Conservation (phyloP, 208 protist genomes). For the Leishmania tropica region DNA sequence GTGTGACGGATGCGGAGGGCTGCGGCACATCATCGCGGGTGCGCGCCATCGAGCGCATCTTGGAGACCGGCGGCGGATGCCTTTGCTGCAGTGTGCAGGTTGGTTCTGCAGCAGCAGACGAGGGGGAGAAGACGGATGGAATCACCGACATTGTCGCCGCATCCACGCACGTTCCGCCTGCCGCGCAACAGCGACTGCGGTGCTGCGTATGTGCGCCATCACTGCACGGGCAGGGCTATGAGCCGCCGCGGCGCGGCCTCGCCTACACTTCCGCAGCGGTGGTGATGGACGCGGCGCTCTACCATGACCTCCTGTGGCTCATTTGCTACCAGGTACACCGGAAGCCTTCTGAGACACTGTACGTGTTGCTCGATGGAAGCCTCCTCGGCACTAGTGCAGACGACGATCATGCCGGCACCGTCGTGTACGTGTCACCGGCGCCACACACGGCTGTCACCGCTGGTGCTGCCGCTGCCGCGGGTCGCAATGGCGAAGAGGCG, state of each 20-base stretch:
- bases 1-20: background rate
- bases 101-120: background rate
- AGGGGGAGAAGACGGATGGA: background rate
- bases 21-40: background rate
- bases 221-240: background rate
- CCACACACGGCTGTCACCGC: background rate
- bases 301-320: conserved; percentile 16
- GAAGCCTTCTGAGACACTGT: background rate
- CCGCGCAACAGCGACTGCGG: background rate
- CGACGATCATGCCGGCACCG: background rate
- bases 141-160: background rate
- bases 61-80: conserved; percentile 10
- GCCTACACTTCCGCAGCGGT: background rate
- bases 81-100: conserved; percentile 1
- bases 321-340: conserved; percentile 6
- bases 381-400: background rate
- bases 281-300: conserved; percentile 15
- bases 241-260: background rate
- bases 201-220: background rate
- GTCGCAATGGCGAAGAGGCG: background rate
- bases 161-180: background rate
- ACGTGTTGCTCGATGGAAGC: conserved; percentile 19
- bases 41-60: conserved; percentile 6
- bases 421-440: background rate
- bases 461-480: background rate